Evolutionary conservation across 2,329 filamentous ascomycete genomes (phyloP), one percentile per base, ranked within the genome.

Genomic region (Penicillium sp.): DNA sequence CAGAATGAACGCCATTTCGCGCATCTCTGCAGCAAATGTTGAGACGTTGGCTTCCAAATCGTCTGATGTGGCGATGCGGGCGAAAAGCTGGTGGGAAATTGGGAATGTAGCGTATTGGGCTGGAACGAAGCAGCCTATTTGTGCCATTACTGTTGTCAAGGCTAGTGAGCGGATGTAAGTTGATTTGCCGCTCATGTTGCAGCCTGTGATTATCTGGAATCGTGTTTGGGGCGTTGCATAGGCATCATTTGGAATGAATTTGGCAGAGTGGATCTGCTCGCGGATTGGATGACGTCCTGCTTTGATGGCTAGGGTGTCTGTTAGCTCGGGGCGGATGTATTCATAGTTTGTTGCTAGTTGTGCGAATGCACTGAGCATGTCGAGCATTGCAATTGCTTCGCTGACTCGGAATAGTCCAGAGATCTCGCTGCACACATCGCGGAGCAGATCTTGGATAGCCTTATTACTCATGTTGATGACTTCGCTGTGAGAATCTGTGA

Each of bases 171-270:
- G 86, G 58, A 97, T 96, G 67, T 97, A 97, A 0, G 92, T 99
- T 60, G 90, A 96, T 71, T 97, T 99, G 1, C 92, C 94, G 64
- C 91, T 96, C 94, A 99, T 99, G 65, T 99, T 99, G 71, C 91
- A 95, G 3, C 94, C 93, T 0, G 93, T 97, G 59, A 99, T 87
- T 57, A 97, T 89, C 61, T 97, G 92, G 66, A 97, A 96, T 1
- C 92, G 86, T 34, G 86, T 86, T 56, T 93, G 86, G 32, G 88
- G 82, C 0, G 87, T 89, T 2, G 91, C 88, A 65, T 92, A 97
- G 27, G 92, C 90, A 66, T 97, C 92, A 60, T 97, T 97, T 0
- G 94, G 90, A 3, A 97, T 80, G 67, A 90, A 96, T 21, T 83
- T 85, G 43, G 82, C 82, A 1, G 78, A 75, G 60, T 90, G 85